Percentiles rank a stretch among this genome's conserved stretches.
Evolutionary conservation across 768 basidiomycete species (phyloP).

Genomic region (Calocybe cyanea): DNA sequence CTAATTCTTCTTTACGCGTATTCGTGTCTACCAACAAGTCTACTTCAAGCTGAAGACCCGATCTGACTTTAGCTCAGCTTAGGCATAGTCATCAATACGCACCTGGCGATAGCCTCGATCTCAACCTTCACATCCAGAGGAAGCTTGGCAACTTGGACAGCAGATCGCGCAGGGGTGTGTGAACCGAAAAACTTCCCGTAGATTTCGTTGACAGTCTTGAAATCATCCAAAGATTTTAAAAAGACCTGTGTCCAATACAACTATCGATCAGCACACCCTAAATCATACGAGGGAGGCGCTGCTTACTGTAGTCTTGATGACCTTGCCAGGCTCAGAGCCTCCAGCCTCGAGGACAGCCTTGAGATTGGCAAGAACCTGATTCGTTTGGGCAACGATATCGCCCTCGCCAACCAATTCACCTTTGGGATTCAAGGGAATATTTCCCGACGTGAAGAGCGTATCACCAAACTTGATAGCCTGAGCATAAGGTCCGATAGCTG

Average conservation of each 20-base stretch:
- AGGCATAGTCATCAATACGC: constrained; percentile 16
- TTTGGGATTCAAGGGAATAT: constrained; percentile 80
- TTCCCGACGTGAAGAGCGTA: constrained; percentile 87
- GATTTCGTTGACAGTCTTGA: constrained; percentile 73
- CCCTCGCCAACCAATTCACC: constrained; percentile 71
- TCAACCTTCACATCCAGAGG: constrained; percentile 92
- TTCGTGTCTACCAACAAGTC: neutral
- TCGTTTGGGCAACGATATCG: constrained; percentile 68
- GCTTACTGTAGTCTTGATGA: constrained; percentile 89
- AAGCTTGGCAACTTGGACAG: constrained; percentile 84
- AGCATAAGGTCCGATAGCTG: constrained; percentile 83
- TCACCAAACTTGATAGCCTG: constrained; percentile 84
- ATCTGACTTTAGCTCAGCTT: neutral
- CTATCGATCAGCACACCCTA: neutral
- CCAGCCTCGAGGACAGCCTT: constrained; percentile 79
- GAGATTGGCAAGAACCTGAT: constrained; percentile 85
- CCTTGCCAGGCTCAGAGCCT: constrained; percentile 71
- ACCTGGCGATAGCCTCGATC: constrained; percentile 87
- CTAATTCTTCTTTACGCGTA: no score
- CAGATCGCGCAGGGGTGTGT: constrained; percentile 90
- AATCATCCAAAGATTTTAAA: constrained; percentile 91
- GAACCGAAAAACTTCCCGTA: constrained; percentile 84
- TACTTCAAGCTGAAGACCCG: constrained; percentile 29
- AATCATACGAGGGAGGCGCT: neutral
- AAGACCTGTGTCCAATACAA: constrained; percentile 58